Base-by-base conservation (phyloP, 176 grass and related monocot genomes). In the Hordeum marinum region DNA sequence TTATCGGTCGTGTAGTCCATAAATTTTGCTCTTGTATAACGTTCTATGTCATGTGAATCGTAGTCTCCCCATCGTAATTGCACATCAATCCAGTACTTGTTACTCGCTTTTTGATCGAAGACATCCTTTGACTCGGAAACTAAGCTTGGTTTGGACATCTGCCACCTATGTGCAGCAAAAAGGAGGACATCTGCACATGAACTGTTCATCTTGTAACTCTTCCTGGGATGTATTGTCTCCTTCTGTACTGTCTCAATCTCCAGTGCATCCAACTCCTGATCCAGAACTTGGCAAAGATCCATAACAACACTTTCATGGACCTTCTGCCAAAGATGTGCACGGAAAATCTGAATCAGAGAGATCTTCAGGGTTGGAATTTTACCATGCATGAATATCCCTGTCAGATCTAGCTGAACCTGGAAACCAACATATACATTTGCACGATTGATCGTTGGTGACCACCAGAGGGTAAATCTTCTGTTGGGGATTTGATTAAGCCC, bases 191-290 rank as follows among this genome's bases (percentile, higher is more conserved):
- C 96, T 64, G 96, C 96, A 67, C 96, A 98, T 9, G 93, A 98
- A 66, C 96, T 98, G 85, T 98, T 98, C 96, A 98, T 98, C 91
- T 98, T 98, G 86, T 98, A 98, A 90, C 96, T 98, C 81, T 98
- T 95, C 79, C 96, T 95, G 11, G 96, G 96, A 87, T 98, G 96
- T 81, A 98, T 98, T 7, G 96, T 98, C 83, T 98, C 96, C 87
- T 98, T 98, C 83, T 98, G 96, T 68, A 98, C 96, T 48, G 96
- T 98, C 76, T 98, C 96, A 86, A 98, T 98, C 91, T 98, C 96
- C 76, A 98, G 43, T 9, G 96, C 91, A 89, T 98, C 93, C 72
- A 98, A 88, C 68, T 98, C 96, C 77, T 98, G 96, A 85, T 98
- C 96, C 79, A 98, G 79, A 85, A 98, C 96, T 82, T 98, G 96